These are phyloP conservation scores for Volvox africanus DNA, from an alignment of 139 green algal genomes.

Conservation along the genomic window DNA sequence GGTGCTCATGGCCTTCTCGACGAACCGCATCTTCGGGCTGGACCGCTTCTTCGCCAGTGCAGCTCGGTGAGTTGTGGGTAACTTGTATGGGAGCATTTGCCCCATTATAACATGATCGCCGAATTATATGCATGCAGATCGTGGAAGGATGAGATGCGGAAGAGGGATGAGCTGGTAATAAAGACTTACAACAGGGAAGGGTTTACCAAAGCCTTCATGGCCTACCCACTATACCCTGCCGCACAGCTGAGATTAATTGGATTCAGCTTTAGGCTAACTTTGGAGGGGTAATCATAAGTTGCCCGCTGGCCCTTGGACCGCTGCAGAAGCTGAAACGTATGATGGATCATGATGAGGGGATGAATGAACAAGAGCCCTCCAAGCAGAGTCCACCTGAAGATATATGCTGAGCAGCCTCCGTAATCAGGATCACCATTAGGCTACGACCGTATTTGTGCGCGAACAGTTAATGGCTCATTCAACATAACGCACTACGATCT, in stretches of 20 bases:
- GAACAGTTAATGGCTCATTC: too few species aligned
- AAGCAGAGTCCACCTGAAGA: background rate
- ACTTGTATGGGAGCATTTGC: background rate
- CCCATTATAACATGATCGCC: too few species aligned
- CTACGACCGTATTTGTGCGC: too few species aligned
- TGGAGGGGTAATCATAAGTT: background rate
- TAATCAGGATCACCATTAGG: too few species aligned
- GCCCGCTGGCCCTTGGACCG: background rate
- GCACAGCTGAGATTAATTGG: too few species aligned
- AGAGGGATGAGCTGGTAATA: background rate
- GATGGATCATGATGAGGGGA: background rate
- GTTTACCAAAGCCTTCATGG: too few species aligned
- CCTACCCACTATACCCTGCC: too few species aligned
- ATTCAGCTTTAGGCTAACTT: background rate
- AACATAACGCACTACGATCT: too few species aligned
- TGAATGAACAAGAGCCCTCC: background rate
- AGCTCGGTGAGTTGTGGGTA: background rate
- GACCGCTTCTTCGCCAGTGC: background rate
- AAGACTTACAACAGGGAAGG: background rate
- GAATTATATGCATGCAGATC: background rate
- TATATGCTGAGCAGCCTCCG: background rate
- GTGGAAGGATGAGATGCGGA: background rate
- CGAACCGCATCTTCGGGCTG: constrained; percentile 21
- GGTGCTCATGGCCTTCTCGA: background rate
- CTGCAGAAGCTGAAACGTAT: constrained; percentile 3